A percentile compares a stretch with the other conserved stretches of the same genome.
These are phyloP conservation scores for Hevea brasiliensis DNA, from an alignment of 345 rosid genomes.

Conservation along the genomic window DNA sequence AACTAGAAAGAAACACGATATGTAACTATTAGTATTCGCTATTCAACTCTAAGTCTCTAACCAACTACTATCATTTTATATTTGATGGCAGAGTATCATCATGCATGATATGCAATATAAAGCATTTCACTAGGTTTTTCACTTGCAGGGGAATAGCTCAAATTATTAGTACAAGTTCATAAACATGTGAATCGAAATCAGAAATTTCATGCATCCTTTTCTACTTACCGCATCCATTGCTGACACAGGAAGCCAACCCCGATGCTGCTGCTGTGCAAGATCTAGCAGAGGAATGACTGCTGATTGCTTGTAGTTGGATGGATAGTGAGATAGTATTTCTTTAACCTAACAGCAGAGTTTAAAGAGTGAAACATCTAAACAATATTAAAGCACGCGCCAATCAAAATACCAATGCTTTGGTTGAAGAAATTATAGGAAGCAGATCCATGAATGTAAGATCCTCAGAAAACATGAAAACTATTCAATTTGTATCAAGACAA, in stretches of 20 bases:
- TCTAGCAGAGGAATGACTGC: slow-evolving; percentile 95
- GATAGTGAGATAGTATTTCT: slow-evolving; percentile 93
- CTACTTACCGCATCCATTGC: slow-evolving; percentile 91
- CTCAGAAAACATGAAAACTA: background rate
- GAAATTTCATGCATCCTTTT: background rate
- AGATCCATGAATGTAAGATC: background rate
- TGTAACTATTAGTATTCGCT: background rate
- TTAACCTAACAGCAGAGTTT: slow-evolving; percentile 50
- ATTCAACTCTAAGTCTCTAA: no score
- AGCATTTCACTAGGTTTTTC: background rate
- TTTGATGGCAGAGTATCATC: background rate
- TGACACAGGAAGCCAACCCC: slow-evolving; percentile 99
- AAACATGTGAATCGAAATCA: background rate
- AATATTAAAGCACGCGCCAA: background rate
- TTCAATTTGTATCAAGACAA: background rate
- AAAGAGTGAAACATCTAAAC: background rate
- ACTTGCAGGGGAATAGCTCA: background rate
- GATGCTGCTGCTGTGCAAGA: slow-evolving; percentile 99
- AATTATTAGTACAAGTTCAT: background rate
- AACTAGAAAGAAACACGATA: no score
- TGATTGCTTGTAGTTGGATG: slow-evolving; percentile 97
- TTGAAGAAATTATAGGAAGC: background rate
- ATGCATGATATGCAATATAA: background rate
- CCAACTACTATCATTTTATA: background rate
- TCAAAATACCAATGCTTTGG: background rate